Evolutionary conservation across 2,329 filamentous ascomycete genomes (phyloP).

Genomic region (Chrysoporthe cubensis): DNA sequence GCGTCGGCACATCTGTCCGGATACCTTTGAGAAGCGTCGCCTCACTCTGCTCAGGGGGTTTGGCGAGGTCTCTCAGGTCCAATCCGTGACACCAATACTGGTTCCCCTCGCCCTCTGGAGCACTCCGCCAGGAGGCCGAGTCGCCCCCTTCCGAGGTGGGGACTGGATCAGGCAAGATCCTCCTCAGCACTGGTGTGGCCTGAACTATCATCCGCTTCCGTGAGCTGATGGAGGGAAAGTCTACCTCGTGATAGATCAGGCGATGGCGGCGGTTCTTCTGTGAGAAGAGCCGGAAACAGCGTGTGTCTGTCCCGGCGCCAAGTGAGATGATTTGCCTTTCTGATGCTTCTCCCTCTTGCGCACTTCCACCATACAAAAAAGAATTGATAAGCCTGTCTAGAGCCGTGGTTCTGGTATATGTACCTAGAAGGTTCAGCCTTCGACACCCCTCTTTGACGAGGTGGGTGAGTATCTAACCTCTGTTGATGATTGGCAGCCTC

Average conservation of each 20-base stretch:
- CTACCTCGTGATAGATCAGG: slow-evolving; percentile 87
- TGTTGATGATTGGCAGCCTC: slow-evolving; percentile 88
- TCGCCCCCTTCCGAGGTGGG: slow-evolving; percentile 25
- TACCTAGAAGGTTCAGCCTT: slow-evolving; percentile 69
- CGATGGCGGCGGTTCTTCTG: slow-evolving; percentile 38
- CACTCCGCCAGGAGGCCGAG: slow-evolving; percentile 46
- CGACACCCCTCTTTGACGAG: slow-evolving; percentile 63
- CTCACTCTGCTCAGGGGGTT: neutral
- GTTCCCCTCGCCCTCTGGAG: slow-evolving; percentile 42
- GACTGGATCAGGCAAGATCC: slow-evolving; percentile 42
- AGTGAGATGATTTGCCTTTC: slow-evolving; percentile 84
- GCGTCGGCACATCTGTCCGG: slow-evolving; percentile 69
- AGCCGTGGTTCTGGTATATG: slow-evolving; percentile 86
- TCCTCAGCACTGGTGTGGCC: slow-evolving; percentile 47
- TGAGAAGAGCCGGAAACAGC: slow-evolving; percentile 75
- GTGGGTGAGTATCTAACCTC: slow-evolving; percentile 61
- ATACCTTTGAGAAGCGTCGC: slow-evolving; percentile 20
- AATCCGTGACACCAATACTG: slow-evolving; percentile 64
- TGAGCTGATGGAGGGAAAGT: slow-evolving; percentile 76
- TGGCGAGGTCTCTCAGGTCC: slow-evolving; percentile 68
- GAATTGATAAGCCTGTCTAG: slow-evolving; percentile 76
- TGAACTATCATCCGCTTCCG: slow-evolving; percentile 64
- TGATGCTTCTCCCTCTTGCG: slow-evolving; percentile 32
- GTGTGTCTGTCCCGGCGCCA: slow-evolving; percentile 91
- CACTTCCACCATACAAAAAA: slow-evolving; percentile 60